Percentiles rank a stretch among this genome's conserved stretches.
phyloP scores from a whole-genome alignment of 1,139 yeast species.

The Suhomyces yuchorum region DNA sequence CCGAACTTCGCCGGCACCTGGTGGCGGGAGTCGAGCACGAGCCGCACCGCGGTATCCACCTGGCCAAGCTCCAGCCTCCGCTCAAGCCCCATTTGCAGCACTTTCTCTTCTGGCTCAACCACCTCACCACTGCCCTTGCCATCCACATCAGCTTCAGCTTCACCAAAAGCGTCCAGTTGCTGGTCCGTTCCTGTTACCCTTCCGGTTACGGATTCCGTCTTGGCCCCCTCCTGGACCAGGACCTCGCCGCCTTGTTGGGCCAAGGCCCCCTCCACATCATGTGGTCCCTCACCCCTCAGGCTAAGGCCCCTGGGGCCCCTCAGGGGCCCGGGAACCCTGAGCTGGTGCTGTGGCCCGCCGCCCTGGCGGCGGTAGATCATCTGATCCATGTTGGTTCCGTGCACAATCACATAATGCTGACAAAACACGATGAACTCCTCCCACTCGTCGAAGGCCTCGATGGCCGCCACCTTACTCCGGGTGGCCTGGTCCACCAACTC shows the following conservation, averaged over 20 bases:
- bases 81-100: neutral
- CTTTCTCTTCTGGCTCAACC: neutral
- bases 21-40: slow-evolving; percentile 6
- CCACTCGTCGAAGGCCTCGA: slow-evolving; percentile 81
- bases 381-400: slow-evolving; percentile 51
- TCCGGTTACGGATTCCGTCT: too few relatives aligned
- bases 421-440: slow-evolving; percentile 79
- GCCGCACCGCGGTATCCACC: slow-evolving; percentile 9
- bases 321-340: too few relatives aligned
- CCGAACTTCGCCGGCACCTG: slow-evolving; percentile 49
- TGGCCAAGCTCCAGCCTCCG: neutral
- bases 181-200: too few relatives aligned
- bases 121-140: neutral
- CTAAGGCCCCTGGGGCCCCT: too few relatives aligned
- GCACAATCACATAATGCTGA: slow-evolving; percentile 72
- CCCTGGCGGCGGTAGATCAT: slow-evolving; percentile 4
- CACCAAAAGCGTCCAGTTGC: too few relatives aligned
- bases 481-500: slow-evolving; percentile 39
- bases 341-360: neutral
- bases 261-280: neutral
- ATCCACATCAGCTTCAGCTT: neutral
- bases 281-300: neutral
- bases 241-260: neutral
- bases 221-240: neutral
- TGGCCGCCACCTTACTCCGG: slow-evolving; percentile 45